Conservation (phyloP, 306 rosid species). For the Fagus sylvatica region DNA sequence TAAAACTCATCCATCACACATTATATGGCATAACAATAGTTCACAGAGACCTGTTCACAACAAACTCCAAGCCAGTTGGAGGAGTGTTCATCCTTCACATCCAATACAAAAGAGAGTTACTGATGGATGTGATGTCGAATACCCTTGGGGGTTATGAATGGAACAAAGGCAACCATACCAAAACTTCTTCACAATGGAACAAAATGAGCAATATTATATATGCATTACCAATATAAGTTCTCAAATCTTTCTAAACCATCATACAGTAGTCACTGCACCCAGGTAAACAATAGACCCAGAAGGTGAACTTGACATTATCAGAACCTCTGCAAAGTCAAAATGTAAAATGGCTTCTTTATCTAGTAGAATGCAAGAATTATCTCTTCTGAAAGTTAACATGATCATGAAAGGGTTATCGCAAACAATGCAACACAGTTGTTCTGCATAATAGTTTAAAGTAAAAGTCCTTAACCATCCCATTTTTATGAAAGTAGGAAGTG, state of each 20-base stretch:
- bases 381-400: background rate
- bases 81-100: background rate
- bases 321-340: background rate
- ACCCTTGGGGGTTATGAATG: background rate
- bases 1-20: background rate
- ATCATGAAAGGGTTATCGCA: background rate
- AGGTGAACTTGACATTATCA: background rate
- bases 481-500: too few relatives aligned
- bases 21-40: background rate
- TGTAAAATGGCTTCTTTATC: background rate
- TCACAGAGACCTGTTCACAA: background rate
- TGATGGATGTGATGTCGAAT: background rate
- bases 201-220: background rate
- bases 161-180: background rate
- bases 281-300: background rate
- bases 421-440: background rate
- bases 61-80: background rate
- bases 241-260: background rate
- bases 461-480: background rate
- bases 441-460: background rate
- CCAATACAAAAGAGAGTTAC: background rate
- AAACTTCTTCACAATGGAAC: background rate
- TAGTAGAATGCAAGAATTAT: background rate
- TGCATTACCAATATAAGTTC: background rate
- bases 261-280: background rate